Conservation (phyloP, 768 basidiomycete genomes). For the Calocybe indica region DNA sequence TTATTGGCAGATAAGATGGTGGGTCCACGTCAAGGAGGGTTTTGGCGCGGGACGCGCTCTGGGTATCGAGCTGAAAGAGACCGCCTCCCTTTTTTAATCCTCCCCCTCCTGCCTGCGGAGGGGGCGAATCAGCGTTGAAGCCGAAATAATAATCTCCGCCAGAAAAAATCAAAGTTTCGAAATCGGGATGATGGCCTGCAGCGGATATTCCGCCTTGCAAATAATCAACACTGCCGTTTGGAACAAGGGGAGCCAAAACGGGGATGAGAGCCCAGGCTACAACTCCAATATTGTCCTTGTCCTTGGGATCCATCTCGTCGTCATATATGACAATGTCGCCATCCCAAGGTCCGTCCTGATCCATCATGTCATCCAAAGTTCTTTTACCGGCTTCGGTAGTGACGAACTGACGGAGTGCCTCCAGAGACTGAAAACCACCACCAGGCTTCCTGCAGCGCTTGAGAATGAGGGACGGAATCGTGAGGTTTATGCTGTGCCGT, state of each 20-base stretch:
- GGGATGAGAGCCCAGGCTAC: conserved; percentile 70
- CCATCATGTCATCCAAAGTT: conserved; percentile 63
- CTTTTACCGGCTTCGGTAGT: conserved; percentile 71
- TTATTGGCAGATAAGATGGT: conserved; percentile 25
- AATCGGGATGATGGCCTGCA: conserved; percentile 51
- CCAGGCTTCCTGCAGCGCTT: conserved; percentile 75
- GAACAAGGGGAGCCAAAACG: conserved; percentile 54
- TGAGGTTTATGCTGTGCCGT: conserved; percentile 70
- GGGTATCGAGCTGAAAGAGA: conserved; percentile 66
- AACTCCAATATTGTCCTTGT: conserved; percentile 46
- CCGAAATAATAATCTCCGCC: conserved; percentile 26
- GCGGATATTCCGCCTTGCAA: conserved; percentile 66
- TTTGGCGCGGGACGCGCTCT: conserved; percentile 43
- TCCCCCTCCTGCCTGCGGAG: conserved; percentile 14
- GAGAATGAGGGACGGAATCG: conserved; percentile 86
- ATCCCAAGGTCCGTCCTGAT: conserved; percentile 53
- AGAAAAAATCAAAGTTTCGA: conserved; percentile 46
- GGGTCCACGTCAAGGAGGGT: conserved; percentile 56
- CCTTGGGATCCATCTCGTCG: conserved; percentile 68
- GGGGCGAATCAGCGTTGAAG: conserved; percentile 14
- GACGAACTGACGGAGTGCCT: conserved; percentile 73
- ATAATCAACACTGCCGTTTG: conserved; percentile 54
- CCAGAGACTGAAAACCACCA: conserved; percentile 58
- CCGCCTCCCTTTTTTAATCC: conserved; percentile 35
- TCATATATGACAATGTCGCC: conserved; percentile 74